phyloP scores from a whole-genome alignment of 148 eudicot species.

The Vaccinium macrocarpon region DNA sequence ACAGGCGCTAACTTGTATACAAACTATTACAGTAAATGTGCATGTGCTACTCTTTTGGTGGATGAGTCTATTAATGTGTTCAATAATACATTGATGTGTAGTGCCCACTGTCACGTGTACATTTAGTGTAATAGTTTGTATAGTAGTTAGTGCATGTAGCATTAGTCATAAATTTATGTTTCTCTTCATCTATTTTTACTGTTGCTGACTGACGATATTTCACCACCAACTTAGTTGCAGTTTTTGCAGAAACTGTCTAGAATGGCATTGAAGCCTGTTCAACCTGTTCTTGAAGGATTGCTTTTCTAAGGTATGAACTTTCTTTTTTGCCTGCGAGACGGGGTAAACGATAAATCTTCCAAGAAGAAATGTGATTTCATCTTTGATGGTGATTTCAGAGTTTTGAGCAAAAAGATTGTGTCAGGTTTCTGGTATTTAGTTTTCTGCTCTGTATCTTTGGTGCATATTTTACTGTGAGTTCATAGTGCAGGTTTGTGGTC shows the following conservation, averaged over 20 bases:
- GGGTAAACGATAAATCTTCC: neutral
- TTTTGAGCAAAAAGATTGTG: neutral
- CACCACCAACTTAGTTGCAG: neutral
- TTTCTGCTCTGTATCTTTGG: slow-evolving; percentile 11
- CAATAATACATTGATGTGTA: too few relatives aligned
- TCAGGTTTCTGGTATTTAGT: neutral
- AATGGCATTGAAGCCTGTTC: neutral
- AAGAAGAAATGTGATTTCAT: neutral
- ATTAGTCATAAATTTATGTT: neutral
- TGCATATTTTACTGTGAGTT: slow-evolving; percentile 1
- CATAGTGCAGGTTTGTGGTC: slow-evolving; percentile 11
- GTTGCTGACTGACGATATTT: neutral
- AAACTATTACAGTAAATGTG: too few relatives aligned
- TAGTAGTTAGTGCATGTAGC: too few relatives aligned
- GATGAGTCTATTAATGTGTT: too few relatives aligned
- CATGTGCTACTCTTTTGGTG: too few relatives aligned
- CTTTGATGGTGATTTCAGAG: neutral
- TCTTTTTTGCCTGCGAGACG: neutral
- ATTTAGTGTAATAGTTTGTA: too few relatives aligned
- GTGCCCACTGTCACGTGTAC: too few relatives aligned
- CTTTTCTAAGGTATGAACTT: neutral
- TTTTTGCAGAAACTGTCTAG: neutral
- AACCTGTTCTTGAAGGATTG: neutral
- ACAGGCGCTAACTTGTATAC: too few relatives aligned
- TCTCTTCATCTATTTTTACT: neutral